phyloP scores from a whole-genome alignment of 495 filamentous ascomycete genomes.

The Terfezia claveryi region DNA sequence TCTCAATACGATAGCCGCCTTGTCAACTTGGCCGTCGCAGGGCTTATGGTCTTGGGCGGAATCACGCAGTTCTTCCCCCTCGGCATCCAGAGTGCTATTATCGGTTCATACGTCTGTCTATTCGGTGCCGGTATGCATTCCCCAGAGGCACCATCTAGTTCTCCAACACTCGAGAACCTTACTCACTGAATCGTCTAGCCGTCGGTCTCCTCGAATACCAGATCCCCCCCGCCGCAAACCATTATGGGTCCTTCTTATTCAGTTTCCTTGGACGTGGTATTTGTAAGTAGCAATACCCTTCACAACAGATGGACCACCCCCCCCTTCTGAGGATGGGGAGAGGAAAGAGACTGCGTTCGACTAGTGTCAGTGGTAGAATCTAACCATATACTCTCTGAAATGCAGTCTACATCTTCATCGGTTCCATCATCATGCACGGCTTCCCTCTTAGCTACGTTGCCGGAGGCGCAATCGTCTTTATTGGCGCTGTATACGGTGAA shows the following conservation, averaged over 20 bases:
- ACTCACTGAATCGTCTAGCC: constrained; percentile 21
- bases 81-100: constrained; percentile 40
- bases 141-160: constrained; percentile 1
- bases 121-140: constrained; percentile 60
- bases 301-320: background rate
- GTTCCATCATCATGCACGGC: constrained; percentile 54
- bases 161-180: background rate
- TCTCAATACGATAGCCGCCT: constrained; percentile 31
- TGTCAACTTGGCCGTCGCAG: constrained; percentile 74
- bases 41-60: constrained; percentile 74
- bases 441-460: constrained; percentile 35
- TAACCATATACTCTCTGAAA: no score
- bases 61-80: constrained; percentile 65
- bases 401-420: constrained; percentile 88
- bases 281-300: constrained; percentile 38
- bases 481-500: constrained; percentile 47
- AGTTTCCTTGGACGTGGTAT: constrained; percentile 85
- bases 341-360: no score
- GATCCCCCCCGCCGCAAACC: constrained; percentile 74
- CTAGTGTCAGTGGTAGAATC: no score
- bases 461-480: constrained; percentile 48
- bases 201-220: constrained; percentile 67
- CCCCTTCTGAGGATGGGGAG: background rate
- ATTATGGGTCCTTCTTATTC: constrained; percentile 94
- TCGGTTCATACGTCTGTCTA: constrained; percentile 67